Evolutionary conservation across 2,329 filamentous ascomycete species (phyloP).

Genomic region (Penicillium glabrum): DNA sequence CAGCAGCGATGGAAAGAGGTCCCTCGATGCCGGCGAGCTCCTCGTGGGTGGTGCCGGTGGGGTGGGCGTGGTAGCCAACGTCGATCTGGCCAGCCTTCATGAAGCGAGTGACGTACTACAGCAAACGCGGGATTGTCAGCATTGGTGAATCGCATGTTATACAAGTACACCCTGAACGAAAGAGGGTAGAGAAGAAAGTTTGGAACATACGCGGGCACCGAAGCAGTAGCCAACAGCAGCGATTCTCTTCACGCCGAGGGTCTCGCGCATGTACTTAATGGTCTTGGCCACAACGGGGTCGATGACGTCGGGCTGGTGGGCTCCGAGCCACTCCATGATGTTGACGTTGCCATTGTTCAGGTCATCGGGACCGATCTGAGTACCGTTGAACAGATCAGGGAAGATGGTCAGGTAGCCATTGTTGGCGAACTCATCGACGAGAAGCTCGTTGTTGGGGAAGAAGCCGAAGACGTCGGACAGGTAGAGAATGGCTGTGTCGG

Average conservation of each 20-base stretch:
- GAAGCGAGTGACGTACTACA: conserved; percentile 66
- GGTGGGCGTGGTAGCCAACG: conserved; percentile 73
- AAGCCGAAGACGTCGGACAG: conserved; percentile 61
- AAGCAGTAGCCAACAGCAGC: conserved; percentile 74
- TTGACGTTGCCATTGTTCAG: conserved; percentile 48
- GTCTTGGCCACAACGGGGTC: conserved; percentile 55
- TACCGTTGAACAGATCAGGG: conserved; percentile 70
- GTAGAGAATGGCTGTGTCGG: conserved; percentile 57
- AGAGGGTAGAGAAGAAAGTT: background rate
- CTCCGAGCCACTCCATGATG: conserved; percentile 51
- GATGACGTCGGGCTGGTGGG: conserved; percentile 50
- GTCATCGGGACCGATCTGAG: conserved; percentile 58
- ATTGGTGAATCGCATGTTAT: background rate
- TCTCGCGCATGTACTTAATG: conserved; percentile 58
- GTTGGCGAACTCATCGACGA: conserved; percentile 73
- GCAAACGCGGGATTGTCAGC: background rate
- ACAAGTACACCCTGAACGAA: background rate
- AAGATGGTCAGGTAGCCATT: conserved; percentile 70
- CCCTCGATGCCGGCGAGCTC: conserved; percentile 67
- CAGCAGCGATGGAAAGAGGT: conserved; percentile 66
- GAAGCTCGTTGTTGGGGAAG: conserved; percentile 60
- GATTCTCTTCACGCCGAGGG: conserved; percentile 58
- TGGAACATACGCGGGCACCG: conserved; percentile 61
- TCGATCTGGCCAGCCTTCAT: conserved; percentile 62
- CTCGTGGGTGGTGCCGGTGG: conserved; percentile 68